Conservation (phyloP, 73 alveolate species). For the Stentor coeruleus region DNA sequence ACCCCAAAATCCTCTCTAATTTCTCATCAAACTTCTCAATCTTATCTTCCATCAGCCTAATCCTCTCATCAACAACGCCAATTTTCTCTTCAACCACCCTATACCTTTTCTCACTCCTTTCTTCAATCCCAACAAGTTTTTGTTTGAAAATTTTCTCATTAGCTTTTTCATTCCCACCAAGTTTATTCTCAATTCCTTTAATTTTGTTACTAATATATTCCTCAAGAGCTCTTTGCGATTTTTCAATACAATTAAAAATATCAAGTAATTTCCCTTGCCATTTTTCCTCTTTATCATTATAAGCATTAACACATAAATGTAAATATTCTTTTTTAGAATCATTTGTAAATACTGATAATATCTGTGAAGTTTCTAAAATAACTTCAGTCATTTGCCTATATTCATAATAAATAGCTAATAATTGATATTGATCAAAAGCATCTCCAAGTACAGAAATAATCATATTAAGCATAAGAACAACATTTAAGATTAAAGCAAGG, state of each 20-base stretch:
- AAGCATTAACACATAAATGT: neutral
- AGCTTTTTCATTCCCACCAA: too few species aligned
- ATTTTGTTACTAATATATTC: neutral
- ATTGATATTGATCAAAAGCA: neutral
- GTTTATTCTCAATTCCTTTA: neutral
- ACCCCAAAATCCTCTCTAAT: too few species aligned
- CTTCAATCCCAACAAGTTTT: too few species aligned
- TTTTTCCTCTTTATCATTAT: neutral
- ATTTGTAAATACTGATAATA: neutral
- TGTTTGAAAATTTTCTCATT: too few species aligned
- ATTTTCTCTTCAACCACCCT: too few species aligned
- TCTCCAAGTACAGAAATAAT: neutral
- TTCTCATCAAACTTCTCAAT: too few species aligned
- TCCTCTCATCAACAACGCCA: too few species aligned
- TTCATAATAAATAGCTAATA: neutral
- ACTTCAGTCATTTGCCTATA: slow-evolving; percentile 24
- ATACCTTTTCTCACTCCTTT: too few species aligned
- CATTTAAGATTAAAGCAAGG: neutral
- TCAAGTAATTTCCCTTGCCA: neutral
- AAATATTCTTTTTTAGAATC: too few species aligned
- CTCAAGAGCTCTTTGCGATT: neutral
- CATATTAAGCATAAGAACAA: slow-evolving; percentile 24
- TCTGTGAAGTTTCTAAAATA: slow-evolving; percentile 4
- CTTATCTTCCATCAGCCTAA: too few species aligned
- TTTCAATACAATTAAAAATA: too few species aligned